These are phyloP conservation scores for Acacia crassicarpa DNA, from an alignment of 306 rosid genomes.

Conservation along the genomic window DNA sequence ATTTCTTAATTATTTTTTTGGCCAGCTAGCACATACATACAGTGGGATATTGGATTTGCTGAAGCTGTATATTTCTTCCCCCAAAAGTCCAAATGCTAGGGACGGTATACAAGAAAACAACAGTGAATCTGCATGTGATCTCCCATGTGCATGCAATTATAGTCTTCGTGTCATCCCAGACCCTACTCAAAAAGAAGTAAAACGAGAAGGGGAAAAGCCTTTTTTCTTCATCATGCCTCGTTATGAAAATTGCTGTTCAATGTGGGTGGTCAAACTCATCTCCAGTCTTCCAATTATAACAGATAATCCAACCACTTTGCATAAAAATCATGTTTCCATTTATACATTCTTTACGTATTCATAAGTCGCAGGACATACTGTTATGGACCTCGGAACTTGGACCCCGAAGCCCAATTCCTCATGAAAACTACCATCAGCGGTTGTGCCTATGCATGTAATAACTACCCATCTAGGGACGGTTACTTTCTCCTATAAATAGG, in stretches of 20 bases:
- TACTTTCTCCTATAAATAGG: too few species aligned
- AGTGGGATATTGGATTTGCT: conserved; percentile 34
- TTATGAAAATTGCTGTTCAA: conserved; percentile 14
- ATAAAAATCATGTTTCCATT: conserved; percentile 3
- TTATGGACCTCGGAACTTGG: too few species aligned
- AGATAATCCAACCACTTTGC: conserved; percentile 21
- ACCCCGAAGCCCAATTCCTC: too few species aligned
- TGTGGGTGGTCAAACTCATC: conserved; percentile 21
- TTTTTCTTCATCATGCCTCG: conserved; percentile 28
- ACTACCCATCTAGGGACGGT: too few species aligned
- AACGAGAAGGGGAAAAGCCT: not conserved
- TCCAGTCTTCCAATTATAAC: conserved; percentile 29
- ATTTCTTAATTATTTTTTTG: too few species aligned
- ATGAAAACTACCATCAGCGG: too few species aligned
- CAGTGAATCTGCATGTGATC: conserved; percentile 38
- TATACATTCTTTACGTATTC: not conserved
- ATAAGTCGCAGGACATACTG: not conserved
- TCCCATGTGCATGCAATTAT: conserved; percentile 35
- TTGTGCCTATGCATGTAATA: too few species aligned
- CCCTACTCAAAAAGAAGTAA: conserved; percentile 13
- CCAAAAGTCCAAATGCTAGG: conserved; percentile 34
- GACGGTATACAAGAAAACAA: conserved; percentile 23
- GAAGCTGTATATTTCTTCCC: not conserved
- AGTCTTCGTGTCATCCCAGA: conserved; percentile 18
- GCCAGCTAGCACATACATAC: not conserved